Evolutionary conservation across 352 stramenopile genomes (phyloP), one percentile per base, ranked within the genome.

Genomic region (Phytophthora foliorum): DNA sequence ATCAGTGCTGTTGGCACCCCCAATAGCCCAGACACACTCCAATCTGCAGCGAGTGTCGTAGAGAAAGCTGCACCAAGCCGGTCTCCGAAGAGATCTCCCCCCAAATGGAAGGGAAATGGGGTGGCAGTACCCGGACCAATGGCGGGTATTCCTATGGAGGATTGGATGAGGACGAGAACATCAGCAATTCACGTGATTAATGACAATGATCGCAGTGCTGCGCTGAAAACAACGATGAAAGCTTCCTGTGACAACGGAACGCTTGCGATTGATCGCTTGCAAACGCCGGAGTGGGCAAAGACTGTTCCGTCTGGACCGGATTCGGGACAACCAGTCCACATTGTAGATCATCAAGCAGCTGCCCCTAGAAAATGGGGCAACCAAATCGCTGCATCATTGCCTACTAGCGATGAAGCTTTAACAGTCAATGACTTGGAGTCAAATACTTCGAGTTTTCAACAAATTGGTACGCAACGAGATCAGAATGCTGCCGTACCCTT

Each of bases 111-210:
- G 53, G 78, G 77, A 3, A 89, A 80, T 60, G 71, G 45, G 5
- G 54, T 79, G 11, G 68, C 78, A 10, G 75, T 74, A 3, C 80
- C 82, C 29, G 86, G 84, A 2, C 82, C 84, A 9, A 80, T 86
- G 71, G 74, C 75, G 21, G 77, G 77, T 38, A 76, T 87, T 0
- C 77, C 79, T 4, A 89, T 91, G 65, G 86, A 91, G 41, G 77
- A 90, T 2, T 94, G 86, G 86, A 94, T 94, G 84, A 52, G 73
- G 34, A 94, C 84, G 9, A 80, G 81, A n/a, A 61, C 77, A 11
- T 80, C 77, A 6, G 81, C 81, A 4, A 63, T 82, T n/a, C 21
- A 70, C 31, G 65, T 84, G 3, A 34, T 46, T n/a, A 62, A 75
- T 22, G 60, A 74, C 7, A 36, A 49, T 16, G 17, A 49, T 46